Base-by-base conservation (phyloP, 768 basidiomycete genomes). In the Phallus indusiatus region DNA sequence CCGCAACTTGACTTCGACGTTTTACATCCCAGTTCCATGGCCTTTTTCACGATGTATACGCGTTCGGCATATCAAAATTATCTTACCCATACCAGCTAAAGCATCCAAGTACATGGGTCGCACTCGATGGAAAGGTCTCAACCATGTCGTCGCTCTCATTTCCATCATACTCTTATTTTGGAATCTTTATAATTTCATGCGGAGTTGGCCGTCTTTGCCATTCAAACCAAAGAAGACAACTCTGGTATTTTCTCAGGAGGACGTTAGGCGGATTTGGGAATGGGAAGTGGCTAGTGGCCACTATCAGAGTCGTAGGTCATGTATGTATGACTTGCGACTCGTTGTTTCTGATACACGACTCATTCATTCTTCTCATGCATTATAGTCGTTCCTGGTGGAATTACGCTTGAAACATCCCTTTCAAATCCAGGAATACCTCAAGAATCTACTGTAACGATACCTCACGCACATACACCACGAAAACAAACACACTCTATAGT, bases 261-360 rank as follows among this genome's bases (percentile, higher is more conserved):
- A 97, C 67, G 68, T 96, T 46, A 88, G 87, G 67, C 79, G 86
- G 60, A 90, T 99, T 72, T 98, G 94, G 94, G 77, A 85, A 61
- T 98, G 94, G 94, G 95, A 99, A 73, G 80, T 98, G 58, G 75
- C 83, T 33, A 90, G 90, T 63, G 96, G 96, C 0, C 94, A 96
- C 72, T 93, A 93, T 75, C 95, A 95, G 8, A 94, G 90, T 72
- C 78, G 81, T 54, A 78, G 81, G 58, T 77, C 78, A 66, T 81
- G 94, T 92, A 71, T 67, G 89, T 78, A 59, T 33, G 12, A 35
- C 37, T 35, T 10, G 14, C 18, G 7, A 20, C 35, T 21, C 62
- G 55, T 51, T 53, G 35, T 46, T 20, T 34, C 37, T 21, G 2
- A 24, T 50, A 53, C 47, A 47, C 22, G 20, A 59, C 33, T 51